phyloP scores from a whole-genome alignment of 75 land plant species.

The Isoetes taiwanensis region DNA sequence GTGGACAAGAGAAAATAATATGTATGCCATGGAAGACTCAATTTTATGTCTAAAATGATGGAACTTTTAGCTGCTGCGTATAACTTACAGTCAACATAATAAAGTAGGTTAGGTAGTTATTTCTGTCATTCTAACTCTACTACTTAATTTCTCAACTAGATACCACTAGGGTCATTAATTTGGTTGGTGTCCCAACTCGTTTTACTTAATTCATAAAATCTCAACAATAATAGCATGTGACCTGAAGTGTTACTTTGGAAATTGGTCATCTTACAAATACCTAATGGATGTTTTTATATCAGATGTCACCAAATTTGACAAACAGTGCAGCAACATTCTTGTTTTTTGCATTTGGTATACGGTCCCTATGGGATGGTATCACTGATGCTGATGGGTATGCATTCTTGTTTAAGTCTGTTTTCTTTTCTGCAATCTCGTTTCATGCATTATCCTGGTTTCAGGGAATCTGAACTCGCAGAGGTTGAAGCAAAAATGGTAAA shows the following conservation, averaged over 20 bases:
- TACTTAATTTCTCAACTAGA: too few species aligned
- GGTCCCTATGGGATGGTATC: conserved; percentile 83
- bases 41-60: too few species aligned
- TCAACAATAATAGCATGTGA: neutral
- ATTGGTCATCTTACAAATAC: neutral
- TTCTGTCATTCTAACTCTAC: too few species aligned
- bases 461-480: conserved; percentile 74
- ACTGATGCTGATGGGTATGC: conserved; percentile 22
- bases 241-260: neutral
- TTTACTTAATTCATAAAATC: neutral
- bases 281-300: neutral
- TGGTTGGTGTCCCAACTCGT: neutral
- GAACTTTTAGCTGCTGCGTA: too few species aligned
- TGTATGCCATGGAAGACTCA: too few species aligned
- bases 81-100: too few species aligned
- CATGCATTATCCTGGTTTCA: conserved; percentile 17
- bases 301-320: conserved; percentile 80
- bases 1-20: too few species aligned
- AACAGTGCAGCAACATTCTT: conserved; percentile 72
- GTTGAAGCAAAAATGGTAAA: conserved; percentile 76
- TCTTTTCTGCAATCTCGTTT: neutral
- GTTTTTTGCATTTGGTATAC: conserved; percentile 81
- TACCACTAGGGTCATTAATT: too few species aligned
- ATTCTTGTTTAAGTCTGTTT: neutral
- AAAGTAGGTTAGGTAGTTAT: too few species aligned